These are phyloP conservation scores for Microthlaspi erraticum DNA, from an alignment of 345 rosid species.

Conservation along the genomic window DNA sequence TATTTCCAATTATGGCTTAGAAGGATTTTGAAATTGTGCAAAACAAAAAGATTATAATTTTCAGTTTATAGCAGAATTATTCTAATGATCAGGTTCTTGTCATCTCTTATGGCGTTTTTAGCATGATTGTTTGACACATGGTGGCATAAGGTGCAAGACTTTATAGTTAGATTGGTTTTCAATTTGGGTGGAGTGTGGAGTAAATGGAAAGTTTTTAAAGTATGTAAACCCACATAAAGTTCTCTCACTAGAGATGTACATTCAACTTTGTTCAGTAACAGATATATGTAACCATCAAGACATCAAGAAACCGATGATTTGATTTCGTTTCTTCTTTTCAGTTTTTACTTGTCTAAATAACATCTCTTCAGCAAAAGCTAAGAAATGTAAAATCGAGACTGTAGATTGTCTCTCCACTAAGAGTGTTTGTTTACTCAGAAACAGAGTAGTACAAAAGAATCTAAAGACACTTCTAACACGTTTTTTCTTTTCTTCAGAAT, in stretches of 20 bases:
- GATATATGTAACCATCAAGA: constrained; percentile 13
- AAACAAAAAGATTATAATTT: too few relatives aligned
- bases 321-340: not conserved
- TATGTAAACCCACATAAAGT: not conserved
- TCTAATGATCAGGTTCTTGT: too few relatives aligned
- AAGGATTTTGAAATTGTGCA: too few relatives aligned
- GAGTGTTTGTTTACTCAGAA: constrained; percentile 18
- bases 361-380: not conserved
- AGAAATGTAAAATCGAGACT: not conserved
- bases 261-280: too few relatives aligned
- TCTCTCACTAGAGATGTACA: too few relatives aligned
- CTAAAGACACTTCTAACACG: not conserved
- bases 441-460: constrained; percentile 31
- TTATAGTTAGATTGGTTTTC: not conserved
- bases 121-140: too few relatives aligned
- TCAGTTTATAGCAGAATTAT: too few relatives aligned
- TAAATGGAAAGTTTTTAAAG: not conserved
- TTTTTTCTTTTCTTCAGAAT: constrained; percentile 25
- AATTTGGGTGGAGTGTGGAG: not conserved
- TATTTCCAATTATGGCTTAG: not conserved
- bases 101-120: too few relatives aligned
- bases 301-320: constrained; percentile 12
- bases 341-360: not conserved
- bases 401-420: not conserved
- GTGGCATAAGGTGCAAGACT: not conserved